Percentiles rank a stretch among this genome's conserved stretches.
These are phyloP conservation scores for Cryptococcus amylolentus DNA, from an alignment of 1,284 basidiomycete species.

Conservation along the genomic window DNA sequence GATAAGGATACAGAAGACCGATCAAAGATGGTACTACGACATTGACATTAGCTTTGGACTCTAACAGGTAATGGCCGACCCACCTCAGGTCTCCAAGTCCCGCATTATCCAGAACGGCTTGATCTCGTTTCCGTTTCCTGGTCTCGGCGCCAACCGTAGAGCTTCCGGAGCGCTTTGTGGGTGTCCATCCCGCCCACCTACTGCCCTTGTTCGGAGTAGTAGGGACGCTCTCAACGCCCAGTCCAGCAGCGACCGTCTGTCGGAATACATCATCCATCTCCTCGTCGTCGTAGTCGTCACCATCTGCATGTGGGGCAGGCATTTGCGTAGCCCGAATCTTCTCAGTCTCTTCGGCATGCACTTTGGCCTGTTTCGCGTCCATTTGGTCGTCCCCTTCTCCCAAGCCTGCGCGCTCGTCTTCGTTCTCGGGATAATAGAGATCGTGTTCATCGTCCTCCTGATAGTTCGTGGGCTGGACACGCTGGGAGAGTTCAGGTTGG, in stretches of 20 bases:
- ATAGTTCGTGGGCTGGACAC: slow-evolving; percentile 30
- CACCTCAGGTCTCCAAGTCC: slow-evolving; percentile 44
- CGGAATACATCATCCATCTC: slow-evolving; percentile 38
- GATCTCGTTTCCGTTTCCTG: slow-evolving; percentile 16
- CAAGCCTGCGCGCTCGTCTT: neutral
- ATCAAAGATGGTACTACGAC: slow-evolving; percentile 33
- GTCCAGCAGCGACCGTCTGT: slow-evolving; percentile 22
- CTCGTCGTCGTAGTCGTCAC: slow-evolving; percentile 33
- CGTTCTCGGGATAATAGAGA: slow-evolving; percentile 11
- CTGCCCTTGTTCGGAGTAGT: slow-evolving; percentile 19
- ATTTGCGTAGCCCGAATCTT: slow-evolving; percentile 40
- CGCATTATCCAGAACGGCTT: slow-evolving; percentile 30
- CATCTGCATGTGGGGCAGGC: slow-evolving; percentile 12
- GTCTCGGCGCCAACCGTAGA: slow-evolving; percentile 14
- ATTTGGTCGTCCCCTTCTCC: slow-evolving; percentile 19
- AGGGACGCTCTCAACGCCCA: slow-evolving; percentile 16
- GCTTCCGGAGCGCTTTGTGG: slow-evolving; percentile 9
- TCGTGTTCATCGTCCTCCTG: slow-evolving; percentile 35
- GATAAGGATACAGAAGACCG: slow-evolving; percentile 34
- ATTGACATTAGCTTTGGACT: neutral
- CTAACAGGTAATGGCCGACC: slow-evolving; percentile 1
- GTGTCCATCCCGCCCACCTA: slow-evolving; percentile 1
- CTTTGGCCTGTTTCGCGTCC: slow-evolving; percentile 29
- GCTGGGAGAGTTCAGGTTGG: slow-evolving; percentile 41
- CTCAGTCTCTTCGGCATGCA: slow-evolving; percentile 32